Evolutionary conservation across 192 early-diverging fungal genomes (phyloP).

Genomic region (Paraglomus brasilianum): DNA sequence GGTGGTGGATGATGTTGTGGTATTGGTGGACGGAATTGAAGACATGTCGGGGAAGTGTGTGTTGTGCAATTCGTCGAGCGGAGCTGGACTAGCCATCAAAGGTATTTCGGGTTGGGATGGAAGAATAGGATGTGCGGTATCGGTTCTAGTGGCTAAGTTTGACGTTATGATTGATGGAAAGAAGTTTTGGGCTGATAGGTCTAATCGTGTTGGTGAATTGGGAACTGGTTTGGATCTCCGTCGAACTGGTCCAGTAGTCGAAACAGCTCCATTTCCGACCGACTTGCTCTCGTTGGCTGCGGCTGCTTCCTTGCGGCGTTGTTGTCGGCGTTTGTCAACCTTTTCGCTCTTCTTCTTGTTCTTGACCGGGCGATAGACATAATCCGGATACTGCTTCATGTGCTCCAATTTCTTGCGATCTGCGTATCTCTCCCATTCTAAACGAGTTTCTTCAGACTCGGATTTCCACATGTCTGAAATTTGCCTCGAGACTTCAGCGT

Average conservation of each 20-base stretch:
- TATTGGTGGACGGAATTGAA: too few species aligned
- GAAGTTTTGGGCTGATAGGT: background rate
- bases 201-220: background rate
- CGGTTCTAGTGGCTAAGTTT: background rate
- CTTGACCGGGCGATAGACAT: constrained; percentile 27
- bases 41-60: background rate
- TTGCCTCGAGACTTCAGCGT: constrained; percentile 29
- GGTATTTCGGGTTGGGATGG: background rate
- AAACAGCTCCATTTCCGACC: background rate
- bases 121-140: background rate
- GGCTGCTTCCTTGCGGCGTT: background rate
- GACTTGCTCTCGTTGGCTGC: background rate
- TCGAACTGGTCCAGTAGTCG: constrained; percentile 5
- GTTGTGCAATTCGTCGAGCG: background rate
- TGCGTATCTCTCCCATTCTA: constrained; percentile 29
- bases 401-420: constrained; percentile 27
- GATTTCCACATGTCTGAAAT: constrained; percentile 30
- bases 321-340: constrained; percentile 14
- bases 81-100: background rate
- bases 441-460: constrained; percentile 13
- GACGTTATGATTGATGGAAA: constrained; percentile 1
- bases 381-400: constrained; percentile 28
- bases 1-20: background rate
- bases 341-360: constrained; percentile 10
- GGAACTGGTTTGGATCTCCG: constrained; percentile 5